Conservation (phyloP, 306 rosid genomes). For the Vigna hirtella region DNA sequence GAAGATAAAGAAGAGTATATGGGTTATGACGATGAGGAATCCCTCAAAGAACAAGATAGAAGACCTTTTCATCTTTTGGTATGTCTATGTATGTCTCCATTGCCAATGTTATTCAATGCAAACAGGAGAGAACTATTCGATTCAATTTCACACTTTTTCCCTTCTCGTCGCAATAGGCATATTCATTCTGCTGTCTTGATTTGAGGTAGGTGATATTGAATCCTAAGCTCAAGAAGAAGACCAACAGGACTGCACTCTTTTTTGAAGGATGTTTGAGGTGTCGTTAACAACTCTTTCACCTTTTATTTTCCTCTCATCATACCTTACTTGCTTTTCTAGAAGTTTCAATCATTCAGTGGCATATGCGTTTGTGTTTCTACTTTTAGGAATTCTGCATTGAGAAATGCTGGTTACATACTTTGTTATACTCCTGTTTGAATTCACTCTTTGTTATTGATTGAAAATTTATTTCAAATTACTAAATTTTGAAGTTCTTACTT, state of each 20-base stretch:
- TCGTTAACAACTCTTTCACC: neutral
- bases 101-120: too few species aligned
- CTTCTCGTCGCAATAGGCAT: constrained; percentile 15
- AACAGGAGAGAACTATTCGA: too few species aligned
- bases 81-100: constrained; percentile 35
- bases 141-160: neutral
- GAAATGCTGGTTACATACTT: too few species aligned
- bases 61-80: constrained; percentile 90
- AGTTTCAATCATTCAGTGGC: neutral
- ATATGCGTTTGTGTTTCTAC: too few species aligned
- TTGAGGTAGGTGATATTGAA: constrained; percentile 78
- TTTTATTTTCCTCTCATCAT: neutral
- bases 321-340: constrained; percentile 2
- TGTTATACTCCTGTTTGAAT: too few species aligned
- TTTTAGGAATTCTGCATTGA: too few species aligned
- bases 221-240: constrained; percentile 73
- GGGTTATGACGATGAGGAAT: constrained; percentile 61
- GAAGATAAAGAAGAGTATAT: constrained; percentile 76
- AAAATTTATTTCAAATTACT: too few species aligned
- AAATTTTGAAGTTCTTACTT: too few species aligned
- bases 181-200: constrained; percentile 53
- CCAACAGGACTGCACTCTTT: constrained; percentile 75
- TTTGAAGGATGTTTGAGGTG: constrained; percentile 96
- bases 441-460: too few species aligned
- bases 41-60: constrained; percentile 73